Evolutionary conservation across 495 filamentous ascomycete species (phyloP), one percentile per base, ranked within the genome.

Genomic region (Penicillium cosmopolitanum): DNA sequence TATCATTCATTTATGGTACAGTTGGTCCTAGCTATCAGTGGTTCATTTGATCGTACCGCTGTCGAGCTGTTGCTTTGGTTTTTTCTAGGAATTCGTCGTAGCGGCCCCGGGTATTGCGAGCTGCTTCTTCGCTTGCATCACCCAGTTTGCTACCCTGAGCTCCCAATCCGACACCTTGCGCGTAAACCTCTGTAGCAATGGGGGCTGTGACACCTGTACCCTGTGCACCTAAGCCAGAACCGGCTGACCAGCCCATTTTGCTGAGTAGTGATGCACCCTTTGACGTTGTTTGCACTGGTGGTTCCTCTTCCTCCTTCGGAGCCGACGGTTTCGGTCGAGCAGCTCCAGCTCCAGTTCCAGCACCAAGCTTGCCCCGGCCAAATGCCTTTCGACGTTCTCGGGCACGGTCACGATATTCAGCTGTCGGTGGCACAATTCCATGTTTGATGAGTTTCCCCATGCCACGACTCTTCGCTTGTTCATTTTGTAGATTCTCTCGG

Each of bases 201-300:
- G 90, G 89, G 16, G 87, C 87, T 0, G 86, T 91, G 51, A 87
- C 84, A 3, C 93, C 93, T 1, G 87, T 86, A 0, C 92, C 90
- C 62, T 88, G 84, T 3, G 88, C 90, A 44, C 93, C 93, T 18
- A 97, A 77, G 2, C 93, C 93, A 56, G 86, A 82, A 1, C 93
- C 93, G 3, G 84, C 84, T 12, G 81, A 87, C 90, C 90, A 96
- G 15, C 93, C 93, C 91, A 96, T 96, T 76, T 96, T 96, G 51
- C 88, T 87, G 7, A 97, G 82, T 34, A 97, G 77, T 1, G 88
- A 85, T 6, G 90, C 89, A 23, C 93, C 93, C 76, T 93, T 96
- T n/a, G 90, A 93, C 1, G 72, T 73, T 5, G 67, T 58, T 56
- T 82, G 81, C 18, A 75, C 73, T 1, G 76, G 69, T 51, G 66